Conservation (phyloP, 306 rosid species). For the Amphicarpaea edgeworthii region DNA sequence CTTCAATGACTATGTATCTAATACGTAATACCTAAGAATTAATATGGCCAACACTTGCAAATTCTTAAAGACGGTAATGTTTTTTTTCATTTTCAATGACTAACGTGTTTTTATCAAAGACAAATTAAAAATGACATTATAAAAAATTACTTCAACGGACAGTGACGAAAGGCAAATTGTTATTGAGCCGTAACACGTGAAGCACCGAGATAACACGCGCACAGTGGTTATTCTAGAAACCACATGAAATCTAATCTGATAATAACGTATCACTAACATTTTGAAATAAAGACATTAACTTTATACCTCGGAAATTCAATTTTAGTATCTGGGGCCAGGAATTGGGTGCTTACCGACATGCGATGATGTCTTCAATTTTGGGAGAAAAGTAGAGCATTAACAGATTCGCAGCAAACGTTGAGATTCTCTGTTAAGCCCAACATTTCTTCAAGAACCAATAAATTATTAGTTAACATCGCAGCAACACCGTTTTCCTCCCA, state of each 20-base stretch:
- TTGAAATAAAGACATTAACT: background rate
- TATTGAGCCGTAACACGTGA: constrained; percentile 18
- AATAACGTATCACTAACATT: constrained; percentile 10
- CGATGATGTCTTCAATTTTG: constrained; percentile 4
- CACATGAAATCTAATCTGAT: constrained; percentile 1
- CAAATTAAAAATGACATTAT: background rate
- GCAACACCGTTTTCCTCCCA: background rate
- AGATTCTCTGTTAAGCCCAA: constrained; percentile 12
- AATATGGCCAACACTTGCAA: background rate
- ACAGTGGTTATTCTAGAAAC: constrained; percentile 22
- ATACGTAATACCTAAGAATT: background rate
- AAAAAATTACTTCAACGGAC: constrained; percentile 5
- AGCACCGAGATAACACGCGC: background rate
- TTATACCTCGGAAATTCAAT: background rate
- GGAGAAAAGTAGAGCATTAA: constrained; percentile 11
- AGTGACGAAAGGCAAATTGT: constrained; percentile 2
- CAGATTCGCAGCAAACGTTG: constrained; percentile 24
- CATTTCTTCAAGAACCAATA: constrained; percentile 13
- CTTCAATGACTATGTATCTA: background rate
- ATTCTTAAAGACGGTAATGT: background rate
- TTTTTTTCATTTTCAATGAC: background rate
- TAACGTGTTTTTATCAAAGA: background rate
- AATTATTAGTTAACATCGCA: background rate
- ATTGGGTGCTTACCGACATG: constrained; percentile 8
- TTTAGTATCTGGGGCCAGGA: background rate